Percentiles rank a stretch among this genome's conserved stretches.
These are phyloP conservation scores for Tolypocladium amazonense DNA, from an alignment of 2,329 filamentous ascomycete species.

Conservation along the genomic window DNA sequence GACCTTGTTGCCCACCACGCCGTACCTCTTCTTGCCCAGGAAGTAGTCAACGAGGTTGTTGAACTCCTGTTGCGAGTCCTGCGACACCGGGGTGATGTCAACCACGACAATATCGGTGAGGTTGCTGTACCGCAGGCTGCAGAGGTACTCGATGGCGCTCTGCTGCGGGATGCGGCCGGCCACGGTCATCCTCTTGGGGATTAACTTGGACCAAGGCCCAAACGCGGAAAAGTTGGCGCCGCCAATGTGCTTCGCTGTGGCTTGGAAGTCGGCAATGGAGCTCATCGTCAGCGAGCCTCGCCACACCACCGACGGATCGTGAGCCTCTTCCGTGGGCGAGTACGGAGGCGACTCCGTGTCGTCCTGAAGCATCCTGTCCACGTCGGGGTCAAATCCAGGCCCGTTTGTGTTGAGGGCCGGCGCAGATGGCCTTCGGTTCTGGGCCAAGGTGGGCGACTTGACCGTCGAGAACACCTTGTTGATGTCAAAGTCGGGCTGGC, in stretches of 20 bases:
- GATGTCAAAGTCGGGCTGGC: constrained; percentile 62
- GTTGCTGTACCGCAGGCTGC: constrained; percentile 70
- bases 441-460: constrained; percentile 54
- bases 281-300: constrained; percentile 67
- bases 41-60: constrained; percentile 83
- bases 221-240: constrained; percentile 64
- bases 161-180: constrained; percentile 72
- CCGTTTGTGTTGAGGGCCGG: constrained; percentile 35
- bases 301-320: constrained; percentile 66
- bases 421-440: constrained; percentile 37
- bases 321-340: constrained; percentile 62
- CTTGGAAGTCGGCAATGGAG: constrained; percentile 62
- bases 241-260: constrained; percentile 71
- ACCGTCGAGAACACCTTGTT: constrained; percentile 78
- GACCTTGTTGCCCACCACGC: constrained; percentile 71
- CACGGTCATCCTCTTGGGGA: constrained; percentile 60
- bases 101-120: constrained; percentile 79
- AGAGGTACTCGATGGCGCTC: constrained; percentile 84
- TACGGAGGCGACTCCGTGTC: constrained; percentile 73
- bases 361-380: constrained; percentile 80
- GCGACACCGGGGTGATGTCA: constrained; percentile 54
- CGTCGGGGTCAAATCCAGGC: constrained; percentile 70
- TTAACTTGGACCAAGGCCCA: constrained; percentile 62
- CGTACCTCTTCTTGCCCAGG: constrained; percentile 68
- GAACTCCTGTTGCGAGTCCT: constrained; percentile 52